A percentile compares a stretch with the other conserved stretches of the same genome.
phyloP scores from a whole-genome alignment of 2,329 filamentous ascomycete genomes.

The Hypoxylon sp. region DNA sequence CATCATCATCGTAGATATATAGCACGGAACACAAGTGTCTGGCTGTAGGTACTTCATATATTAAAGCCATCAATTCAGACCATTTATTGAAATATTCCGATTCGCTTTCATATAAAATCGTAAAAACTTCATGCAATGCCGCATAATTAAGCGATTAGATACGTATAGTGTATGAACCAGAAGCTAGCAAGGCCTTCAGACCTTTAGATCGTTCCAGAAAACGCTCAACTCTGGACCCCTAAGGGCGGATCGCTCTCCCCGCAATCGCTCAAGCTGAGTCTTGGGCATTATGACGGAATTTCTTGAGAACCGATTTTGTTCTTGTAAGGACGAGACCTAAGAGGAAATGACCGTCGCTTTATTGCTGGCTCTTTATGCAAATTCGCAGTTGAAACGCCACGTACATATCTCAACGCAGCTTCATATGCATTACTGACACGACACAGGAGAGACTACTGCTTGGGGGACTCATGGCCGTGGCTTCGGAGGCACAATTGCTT shows the following conservation, averaged over 20 bases:
- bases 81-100: background rate
- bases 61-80: background rate
- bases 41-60: background rate
- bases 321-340: background rate
- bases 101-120: conserved; percentile 3
- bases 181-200: conserved; percentile 29
- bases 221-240: conserved; percentile 1
- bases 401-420: conserved; percentile 4
- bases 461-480: background rate
- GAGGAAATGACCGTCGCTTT: background rate
- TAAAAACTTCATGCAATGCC: conserved; percentile 1
- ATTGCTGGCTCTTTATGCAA: conserved; percentile 25
- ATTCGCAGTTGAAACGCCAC: conserved; percentile 25
- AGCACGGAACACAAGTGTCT: background rate
- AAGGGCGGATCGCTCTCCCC: conserved; percentile 18
- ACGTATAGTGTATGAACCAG: conserved; percentile 8
- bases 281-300: background rate
- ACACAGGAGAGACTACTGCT: background rate
- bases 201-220: conserved; percentile 21
- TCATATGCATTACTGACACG: conserved; percentile 14
- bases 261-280: conserved; percentile 7
- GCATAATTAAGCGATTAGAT: conserved; percentile 18
- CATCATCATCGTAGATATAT: conserved; percentile 11
- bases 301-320: background rate
- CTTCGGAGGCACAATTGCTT: conserved; percentile 23